Evolutionary conservation across 2,329 filamentous ascomycete genomes (phyloP).

Genomic region (Sporothrix humicola): DNA sequence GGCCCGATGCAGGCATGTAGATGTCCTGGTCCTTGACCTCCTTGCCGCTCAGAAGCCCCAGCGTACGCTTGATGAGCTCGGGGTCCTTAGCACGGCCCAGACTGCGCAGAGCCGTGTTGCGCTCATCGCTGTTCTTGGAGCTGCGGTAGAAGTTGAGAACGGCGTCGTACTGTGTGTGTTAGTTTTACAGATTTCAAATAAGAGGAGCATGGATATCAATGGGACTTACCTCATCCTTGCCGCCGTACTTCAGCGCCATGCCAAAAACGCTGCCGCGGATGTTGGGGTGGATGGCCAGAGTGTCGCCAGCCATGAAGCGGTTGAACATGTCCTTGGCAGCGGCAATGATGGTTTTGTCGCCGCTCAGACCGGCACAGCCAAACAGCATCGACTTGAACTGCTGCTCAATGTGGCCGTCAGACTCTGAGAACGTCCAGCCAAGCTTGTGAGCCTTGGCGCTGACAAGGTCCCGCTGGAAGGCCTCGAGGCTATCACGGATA

Average conservation of each 20-base stretch:
- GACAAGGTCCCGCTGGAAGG: conserved; percentile 80
- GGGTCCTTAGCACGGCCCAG: conserved; percentile 80
- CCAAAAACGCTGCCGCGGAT: conserved; percentile 85
- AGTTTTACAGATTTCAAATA: background rate
- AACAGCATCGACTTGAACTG: conserved; percentile 96
- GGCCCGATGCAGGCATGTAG: conserved; percentile 81
- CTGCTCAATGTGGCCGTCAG: conserved; percentile 86
- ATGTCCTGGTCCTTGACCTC: conserved; percentile 95
- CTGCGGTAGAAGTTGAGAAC: conserved; percentile 76
- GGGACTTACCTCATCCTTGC: conserved; percentile 72
- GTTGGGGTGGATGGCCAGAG: conserved; percentile 86
- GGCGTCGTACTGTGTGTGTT: conserved; percentile 68
- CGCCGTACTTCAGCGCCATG: conserved; percentile 82
- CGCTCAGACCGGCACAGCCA: conserved; percentile 77
- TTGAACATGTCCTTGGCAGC: conserved; percentile 90
- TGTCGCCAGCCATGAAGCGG: conserved; percentile 81
- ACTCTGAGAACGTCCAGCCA: conserved; percentile 85
- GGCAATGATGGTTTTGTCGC: conserved; percentile 77
- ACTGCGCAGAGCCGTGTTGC: conserved; percentile 85
- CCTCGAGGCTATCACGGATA: conserved; percentile 75
- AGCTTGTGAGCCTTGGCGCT: conserved; percentile 81
- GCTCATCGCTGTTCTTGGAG: conserved; percentile 81
- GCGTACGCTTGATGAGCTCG: conserved; percentile 79
- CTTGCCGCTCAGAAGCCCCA: conserved; percentile 74
- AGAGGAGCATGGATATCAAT: background rate